Base-by-base conservation (phyloP, 345 rosid genomes). In the Reutealis trisperma region DNA sequence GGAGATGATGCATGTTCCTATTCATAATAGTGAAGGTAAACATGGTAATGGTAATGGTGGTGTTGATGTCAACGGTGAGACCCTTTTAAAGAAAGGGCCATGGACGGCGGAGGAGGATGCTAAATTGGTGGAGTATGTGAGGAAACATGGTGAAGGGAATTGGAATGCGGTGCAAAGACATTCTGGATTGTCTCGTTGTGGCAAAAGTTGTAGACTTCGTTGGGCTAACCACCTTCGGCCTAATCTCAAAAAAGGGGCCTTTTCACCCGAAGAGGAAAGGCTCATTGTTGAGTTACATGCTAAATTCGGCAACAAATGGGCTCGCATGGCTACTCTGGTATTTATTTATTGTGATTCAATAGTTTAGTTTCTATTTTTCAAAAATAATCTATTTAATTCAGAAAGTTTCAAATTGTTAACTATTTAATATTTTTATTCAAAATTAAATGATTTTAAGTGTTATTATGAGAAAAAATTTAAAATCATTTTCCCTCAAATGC, bases 41-140 rank as follows among this genome's bases (percentile, higher is more conserved):
- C 27, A 25, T 12, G 15, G 30, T 2, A 21, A 32, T 21, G 27
- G 58, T 37, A 16, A 27, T 27, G 57, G 21, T 2, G 70, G 63
- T 16, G 55, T 42, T 8, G 70, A 47, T 5, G 70, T 44, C 0
- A 52, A 52, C 8, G 72, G 15, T 1, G 76, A 62, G 16, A 25
- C 65, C 1, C 57, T 42, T 49, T 65, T 79, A 59, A 79, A 79
- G 78, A 79, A 79, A 27, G 82, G 82, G 8, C 82, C 82, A 0
- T 79, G 82, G 82, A 79, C 82, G 18, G 82, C 82, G 10, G 78
- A 62, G 60, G 82, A 79, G 52, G 82, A 79, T 52, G 78, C 82
- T 4, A 57, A 70, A 34, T 41, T 80, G 34, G 61, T 75, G 45
- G 83, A 80, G 14, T 75, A 80, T 70, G 83, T 80, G 57, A 63